Base-by-base conservation (phyloP, 176 grass and related monocot genomes). In the Aegilops tauschii region DNA sequence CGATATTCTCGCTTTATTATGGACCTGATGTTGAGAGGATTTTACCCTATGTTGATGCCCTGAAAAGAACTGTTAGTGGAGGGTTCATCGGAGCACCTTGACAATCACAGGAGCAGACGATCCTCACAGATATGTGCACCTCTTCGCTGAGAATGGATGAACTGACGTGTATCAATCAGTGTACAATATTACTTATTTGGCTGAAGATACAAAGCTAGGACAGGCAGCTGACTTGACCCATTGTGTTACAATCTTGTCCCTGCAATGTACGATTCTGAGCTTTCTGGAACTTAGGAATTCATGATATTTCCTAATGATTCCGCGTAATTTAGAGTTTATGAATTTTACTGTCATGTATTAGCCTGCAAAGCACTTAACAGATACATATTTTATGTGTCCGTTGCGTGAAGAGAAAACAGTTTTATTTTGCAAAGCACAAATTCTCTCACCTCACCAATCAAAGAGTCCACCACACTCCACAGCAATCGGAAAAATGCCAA, bases 1-100 rank as follows among this genome's bases (percentile, higher is more conserved):
- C 25, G 35, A 93, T 98, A 82, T 89, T 98, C 52, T 94, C 52
- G 4, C 72, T 92, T 87, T 91, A 98, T 88, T 96, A 96, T 17
- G 93, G 93, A n/a, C 61, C 84, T 87, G 81, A 93, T 86, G 36
- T 90, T 61, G 10, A 65, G 72, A 85, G 76, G 56, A 82, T 91
- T 84, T 92, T 98, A 80, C 88, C 93, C 0, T 92, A 89, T 82
- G n/a, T 97, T 84, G 88, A 87, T 85, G 36, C 37, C 49, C 64
- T 97, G 31, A 89, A 72, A 83, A 82, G 70, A 86, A 80, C 82
- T 91, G 39, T 81, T 42, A 28, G 35, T 42, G 28, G 13, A 4
- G 9, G 5, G 47, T 84, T 68, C 35, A 14, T 72, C 0, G 18
- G 17, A 76, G 54, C 44, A 20, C 56, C 39, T 16, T 89, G 35